phyloP scores from a whole-genome alignment of 495 filamentous ascomycete species.

The Penicillium ochrochloron region DNA sequence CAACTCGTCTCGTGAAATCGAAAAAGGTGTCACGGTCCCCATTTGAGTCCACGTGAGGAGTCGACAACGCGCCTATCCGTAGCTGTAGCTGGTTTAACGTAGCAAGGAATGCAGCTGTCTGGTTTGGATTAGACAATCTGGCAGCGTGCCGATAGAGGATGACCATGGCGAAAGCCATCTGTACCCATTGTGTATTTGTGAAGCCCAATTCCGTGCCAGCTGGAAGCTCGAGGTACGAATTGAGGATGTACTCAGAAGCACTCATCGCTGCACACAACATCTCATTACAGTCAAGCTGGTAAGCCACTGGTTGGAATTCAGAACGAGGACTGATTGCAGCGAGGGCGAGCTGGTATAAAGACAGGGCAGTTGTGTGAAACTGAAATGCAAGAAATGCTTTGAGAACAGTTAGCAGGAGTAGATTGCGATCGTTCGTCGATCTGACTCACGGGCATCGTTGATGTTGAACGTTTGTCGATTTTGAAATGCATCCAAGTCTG shows the following conservation, averaged over 20 bases:
- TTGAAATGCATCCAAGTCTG: constrained; percentile 28
- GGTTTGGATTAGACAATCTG: constrained; percentile 3
- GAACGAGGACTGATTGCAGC: constrained; percentile 1
- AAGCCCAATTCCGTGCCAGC: constrained; percentile 20
- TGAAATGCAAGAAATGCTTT: constrained; percentile 31
- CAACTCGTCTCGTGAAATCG: constrained; percentile 21
- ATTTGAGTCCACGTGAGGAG: constrained; percentile 20
- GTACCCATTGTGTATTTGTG: constrained; percentile 34
- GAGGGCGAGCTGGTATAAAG: constrained; percentile 30
- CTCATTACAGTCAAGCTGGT: constrained; percentile 8
- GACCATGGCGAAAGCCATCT: constrained; percentile 32
- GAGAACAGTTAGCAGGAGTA: not conserved
- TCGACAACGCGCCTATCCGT: constrained; percentile 24
- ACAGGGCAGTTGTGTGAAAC: constrained; percentile 28
- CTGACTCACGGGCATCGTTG: constrained; percentile 23
- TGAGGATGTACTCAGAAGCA: constrained; percentile 20
- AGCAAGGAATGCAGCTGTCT: constrained; percentile 11
- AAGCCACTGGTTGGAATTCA: not conserved
- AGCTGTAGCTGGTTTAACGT: constrained; percentile 20
- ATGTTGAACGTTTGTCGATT: constrained; percentile 22
- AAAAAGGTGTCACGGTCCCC: constrained; percentile 26
- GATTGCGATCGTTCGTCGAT: not conserved
- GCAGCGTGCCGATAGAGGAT: constrained; percentile 21
- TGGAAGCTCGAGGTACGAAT: constrained; percentile 27
- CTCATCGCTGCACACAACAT: constrained; percentile 16